Conservation (phyloP, 2,329 filamentous ascomycete species). For the Plenodomus biglobosus region DNA sequence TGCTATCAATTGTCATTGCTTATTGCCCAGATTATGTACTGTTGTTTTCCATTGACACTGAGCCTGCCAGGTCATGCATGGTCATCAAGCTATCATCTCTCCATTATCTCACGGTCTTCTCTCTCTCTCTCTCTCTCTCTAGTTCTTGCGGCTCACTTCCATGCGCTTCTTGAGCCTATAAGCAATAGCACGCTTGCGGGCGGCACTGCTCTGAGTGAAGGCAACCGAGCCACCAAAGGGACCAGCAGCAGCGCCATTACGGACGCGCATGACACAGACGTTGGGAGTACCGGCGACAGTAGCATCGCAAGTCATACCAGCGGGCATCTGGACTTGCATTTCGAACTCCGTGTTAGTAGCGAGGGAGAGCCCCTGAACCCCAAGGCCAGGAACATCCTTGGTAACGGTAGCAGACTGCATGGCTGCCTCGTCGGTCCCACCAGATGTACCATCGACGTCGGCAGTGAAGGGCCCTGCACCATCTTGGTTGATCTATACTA, state of each 20-base stretch:
- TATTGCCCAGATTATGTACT: neutral
- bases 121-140: neutral
- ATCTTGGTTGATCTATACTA: slow-evolving; percentile 62
- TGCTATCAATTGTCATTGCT: neutral
- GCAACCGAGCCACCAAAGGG: slow-evolving; percentile 69
- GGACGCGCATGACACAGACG: slow-evolving; percentile 66
- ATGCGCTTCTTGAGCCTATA: slow-evolving; percentile 51
- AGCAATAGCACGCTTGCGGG: slow-evolving; percentile 63
- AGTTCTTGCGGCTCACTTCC: slow-evolving; percentile 33
- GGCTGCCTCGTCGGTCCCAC: slow-evolving; percentile 61
- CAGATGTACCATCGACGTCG: slow-evolving; percentile 63
- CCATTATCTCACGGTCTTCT: neutral
- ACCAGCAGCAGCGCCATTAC: slow-evolving; percentile 63
- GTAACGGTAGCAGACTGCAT: slow-evolving; percentile 63
- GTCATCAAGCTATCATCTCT: neutral
- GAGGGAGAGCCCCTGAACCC: slow-evolving; percentile 59
- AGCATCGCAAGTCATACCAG: slow-evolving; percentile 67
- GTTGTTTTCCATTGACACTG: neutral
- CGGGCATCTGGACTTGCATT: slow-evolving; percentile 65
- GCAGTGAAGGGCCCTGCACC: slow-evolving; percentile 66
- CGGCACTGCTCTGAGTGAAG: slow-evolving; percentile 62
- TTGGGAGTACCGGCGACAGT: slow-evolving; percentile 60
- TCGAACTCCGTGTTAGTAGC: slow-evolving; percentile 64
- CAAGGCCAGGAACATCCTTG: slow-evolving; percentile 62
- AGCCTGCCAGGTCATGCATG: neutral